Base-by-base conservation (phyloP, 2,329 filamentous ascomycete genomes). In the Fusarium vanettenii region DNA sequence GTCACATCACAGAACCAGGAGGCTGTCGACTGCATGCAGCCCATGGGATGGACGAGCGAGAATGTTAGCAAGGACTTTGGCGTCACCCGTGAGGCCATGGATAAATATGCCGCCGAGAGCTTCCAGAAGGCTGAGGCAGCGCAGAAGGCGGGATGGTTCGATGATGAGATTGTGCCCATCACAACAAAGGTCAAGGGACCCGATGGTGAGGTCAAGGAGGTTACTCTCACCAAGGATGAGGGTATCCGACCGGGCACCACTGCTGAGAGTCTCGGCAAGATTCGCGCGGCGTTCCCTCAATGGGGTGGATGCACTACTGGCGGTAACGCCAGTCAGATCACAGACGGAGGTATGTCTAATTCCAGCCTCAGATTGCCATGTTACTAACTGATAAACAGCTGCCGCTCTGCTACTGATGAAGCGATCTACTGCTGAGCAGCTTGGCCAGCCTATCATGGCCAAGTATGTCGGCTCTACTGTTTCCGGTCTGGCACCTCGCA, bases 21-120 rank as follows among this genome's bases (percentile, higher is more conserved):
- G 81, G 90, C 95, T 0, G 84, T 84, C 56, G 96, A 98, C 86
- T 97, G 95, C 88, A 91, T 96, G 91, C 91, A 95, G 88, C 94
- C 96, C 76, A 99, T 99, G 97, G 97, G 97, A 25, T 97, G 97
- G 90, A 99, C 97, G 4, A 96, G 93, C 69, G 97, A 99, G 87
- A 98, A 98, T 82, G 95, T 99, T 31, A 95, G 93, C 78, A 91
- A 91, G 59, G 97, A 98, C 85, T 98, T 98, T 84, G 90, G 93
- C 81, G 92, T 99, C 81, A 86, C 90, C 3, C 91, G 97, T 71
- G 92, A 95, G 81, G 85, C 86, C 82, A 94, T 98, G 86, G 97
- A 99, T 84, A 87, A 89, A 76, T 98, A 92, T 83, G 94, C 97
- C 0, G 93, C 93, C 11, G 95, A 97, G 86, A 95, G 92, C 55